Evolutionary conservation across 108 stramenopile species (phyloP).

Genomic region (Schizochytrium sp.): DNA sequence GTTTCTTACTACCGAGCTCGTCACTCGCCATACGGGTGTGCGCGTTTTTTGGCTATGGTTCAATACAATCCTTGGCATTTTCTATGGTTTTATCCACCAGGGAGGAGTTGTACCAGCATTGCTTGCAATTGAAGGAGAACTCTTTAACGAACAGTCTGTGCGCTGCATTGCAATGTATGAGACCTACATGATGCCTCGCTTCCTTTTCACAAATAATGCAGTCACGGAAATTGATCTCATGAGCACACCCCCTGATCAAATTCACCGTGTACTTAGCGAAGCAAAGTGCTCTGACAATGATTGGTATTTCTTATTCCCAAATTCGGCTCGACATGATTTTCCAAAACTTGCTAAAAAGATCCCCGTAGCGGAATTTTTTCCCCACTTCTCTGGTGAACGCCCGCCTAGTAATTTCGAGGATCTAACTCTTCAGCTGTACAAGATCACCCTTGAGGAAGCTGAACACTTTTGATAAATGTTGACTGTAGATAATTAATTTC

Average conservation of each 20-base stretch:
- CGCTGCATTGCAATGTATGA: constrained; percentile 43
- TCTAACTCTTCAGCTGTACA: background rate
- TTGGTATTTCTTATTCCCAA: constrained; percentile 21
- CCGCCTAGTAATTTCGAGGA: background rate
- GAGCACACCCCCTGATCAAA: background rate
- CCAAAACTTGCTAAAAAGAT: background rate
- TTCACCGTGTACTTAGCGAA: background rate
- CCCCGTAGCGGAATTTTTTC: background rate
- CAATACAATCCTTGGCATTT: constrained; percentile 9
- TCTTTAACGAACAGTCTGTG: background rate
- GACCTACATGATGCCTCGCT: constrained; percentile 58
- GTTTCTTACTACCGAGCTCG: background rate
- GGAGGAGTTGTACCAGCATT: constrained; percentile 21
- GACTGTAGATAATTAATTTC: too few relatives aligned
- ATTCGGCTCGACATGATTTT: constrained; percentile 18
- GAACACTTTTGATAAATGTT: background rate
- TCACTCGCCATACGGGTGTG: background rate
- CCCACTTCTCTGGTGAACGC: constrained; percentile 47
- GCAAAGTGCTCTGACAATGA: background rate
- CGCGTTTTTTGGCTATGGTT: constrained; percentile 3
- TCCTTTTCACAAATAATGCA: background rate
- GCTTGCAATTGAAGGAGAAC: constrained; percentile 23
- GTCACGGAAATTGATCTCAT: constrained; percentile 9
- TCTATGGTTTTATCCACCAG: constrained; percentile 35
- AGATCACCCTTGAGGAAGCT: background rate